Evolutionary conservation across 2,329 filamentous ascomycete genomes (phyloP).

Genomic region (Fusarium chlamydosporum): DNA sequence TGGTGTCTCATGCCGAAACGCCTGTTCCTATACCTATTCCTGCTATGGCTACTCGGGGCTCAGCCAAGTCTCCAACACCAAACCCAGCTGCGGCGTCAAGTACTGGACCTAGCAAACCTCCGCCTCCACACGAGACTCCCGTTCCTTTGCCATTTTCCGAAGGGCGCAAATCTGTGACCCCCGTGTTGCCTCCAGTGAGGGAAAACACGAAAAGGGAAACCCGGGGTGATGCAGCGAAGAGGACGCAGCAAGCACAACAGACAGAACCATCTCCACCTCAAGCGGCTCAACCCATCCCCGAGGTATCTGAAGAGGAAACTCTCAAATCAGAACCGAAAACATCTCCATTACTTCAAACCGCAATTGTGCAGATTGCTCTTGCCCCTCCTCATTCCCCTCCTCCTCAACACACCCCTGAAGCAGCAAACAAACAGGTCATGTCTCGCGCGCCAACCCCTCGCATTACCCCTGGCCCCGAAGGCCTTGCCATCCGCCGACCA

Average conservation of each 20-base stretch:
- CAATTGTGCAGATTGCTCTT: conserved; percentile 19
- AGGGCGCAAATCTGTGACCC: conserved; percentile 52
- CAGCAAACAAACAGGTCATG: conserved; percentile 49
- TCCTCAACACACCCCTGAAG: conserved; percentile 39
- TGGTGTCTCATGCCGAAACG: conserved; percentile 57
- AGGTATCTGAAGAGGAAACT: conserved; percentile 27
- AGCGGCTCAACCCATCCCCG: conserved; percentile 15
- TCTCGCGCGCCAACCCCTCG: conserved; percentile 56
- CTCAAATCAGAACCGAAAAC: conserved; percentile 46
- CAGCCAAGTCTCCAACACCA: conserved; percentile 53
- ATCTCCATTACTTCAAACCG: conserved; percentile 45
- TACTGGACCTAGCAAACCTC: conserved; percentile 52
- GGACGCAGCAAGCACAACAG: conserved; percentile 55
- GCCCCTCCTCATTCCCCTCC: conserved; percentile 22
- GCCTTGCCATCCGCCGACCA: conserved; percentile 60
- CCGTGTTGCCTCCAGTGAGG: conserved; percentile 52
- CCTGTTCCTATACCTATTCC: conserved; percentile 59
- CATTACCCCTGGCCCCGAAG: conserved; percentile 56
- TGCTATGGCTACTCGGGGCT: conserved; percentile 49
- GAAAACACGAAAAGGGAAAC: conserved; percentile 61
- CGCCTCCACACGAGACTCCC: conserved; percentile 54
- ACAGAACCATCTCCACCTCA: conserved; percentile 26
- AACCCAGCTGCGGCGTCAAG: conserved; percentile 47
- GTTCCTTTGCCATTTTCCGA: conserved; percentile 57
- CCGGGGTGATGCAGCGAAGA: conserved; percentile 61